Conservation (phyloP, 805 yeast genomes). For the Kodamaea hsintzibuensis region DNA sequence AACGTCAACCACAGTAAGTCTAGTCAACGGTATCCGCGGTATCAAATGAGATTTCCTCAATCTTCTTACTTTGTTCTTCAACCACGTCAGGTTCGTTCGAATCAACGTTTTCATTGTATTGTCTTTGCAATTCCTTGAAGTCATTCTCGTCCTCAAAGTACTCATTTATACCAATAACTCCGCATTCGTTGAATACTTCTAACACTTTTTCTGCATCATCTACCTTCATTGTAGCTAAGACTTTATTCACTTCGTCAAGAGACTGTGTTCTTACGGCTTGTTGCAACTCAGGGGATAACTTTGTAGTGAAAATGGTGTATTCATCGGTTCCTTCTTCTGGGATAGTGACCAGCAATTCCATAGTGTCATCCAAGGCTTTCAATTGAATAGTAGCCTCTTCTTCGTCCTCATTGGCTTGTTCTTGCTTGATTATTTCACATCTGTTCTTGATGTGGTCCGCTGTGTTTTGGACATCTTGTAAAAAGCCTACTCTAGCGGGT, state of each 20-base stretch:
- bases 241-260: slow-evolving; percentile 79
- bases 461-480: slow-evolving; percentile 73
- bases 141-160: slow-evolving; percentile 71
- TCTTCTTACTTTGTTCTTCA: slow-evolving; percentile 11
- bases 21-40: slow-evolving; percentile 18
- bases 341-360: slow-evolving; percentile 67
- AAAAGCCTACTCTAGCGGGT: slow-evolving; percentile 70
- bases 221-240: slow-evolving; percentile 69
- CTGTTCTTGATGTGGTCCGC: slow-evolving; percentile 72
- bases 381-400: slow-evolving; percentile 85
- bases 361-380: slow-evolving; percentile 81
- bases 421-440: slow-evolving; percentile 64
- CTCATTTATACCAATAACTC: slow-evolving; percentile 81
- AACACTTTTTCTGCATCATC: slow-evolving; percentile 79
- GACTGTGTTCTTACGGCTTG: slow-evolving; percentile 70
- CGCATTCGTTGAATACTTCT: slow-evolving; percentile 74
- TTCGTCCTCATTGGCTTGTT: slow-evolving; percentile 38
- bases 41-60: slow-evolving; percentile 6
- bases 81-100: slow-evolving; percentile 8
- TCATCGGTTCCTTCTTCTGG: slow-evolving; percentile 61
- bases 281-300: slow-evolving; percentile 64
- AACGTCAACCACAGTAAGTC: background rate
- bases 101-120: slow-evolving; percentile 38
- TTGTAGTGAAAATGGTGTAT: slow-evolving; percentile 54
- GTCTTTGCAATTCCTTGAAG: slow-evolving; percentile 54